Base-by-base conservation (phyloP, 805 yeast genomes). In the Metschnikowia santaceciliae region DNA sequence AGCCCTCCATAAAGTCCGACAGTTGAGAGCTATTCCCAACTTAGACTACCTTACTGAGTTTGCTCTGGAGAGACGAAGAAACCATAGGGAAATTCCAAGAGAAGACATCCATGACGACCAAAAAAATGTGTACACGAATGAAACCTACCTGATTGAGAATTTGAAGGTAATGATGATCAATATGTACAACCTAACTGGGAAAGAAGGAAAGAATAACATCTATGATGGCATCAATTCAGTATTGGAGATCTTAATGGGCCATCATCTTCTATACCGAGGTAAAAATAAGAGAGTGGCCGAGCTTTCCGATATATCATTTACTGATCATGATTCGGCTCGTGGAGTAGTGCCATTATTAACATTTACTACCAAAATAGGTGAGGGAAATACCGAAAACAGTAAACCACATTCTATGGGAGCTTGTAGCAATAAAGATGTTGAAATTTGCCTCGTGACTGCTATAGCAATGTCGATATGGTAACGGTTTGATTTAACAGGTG, bases 401-500 rank as follows among this genome's bases (percentile, higher is more conserved):
- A 42, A 42, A 19, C 36, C 26, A 11, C 22, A 32, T 17, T 17
- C 22, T 17, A 17, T 19, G 32, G 45, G 35, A 17, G 30, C 10
- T 26, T 42, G 45, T 11, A 51, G 54, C 20, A 19, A 36, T 36
- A 47, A 51, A 47, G 40, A 43, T 26, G 50, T 47, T 38, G 46
- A 44, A 22, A 13, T 39, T 3, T 51, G 54, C 20, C 23, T 51
- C n/a, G 45, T 47, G 33, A 36, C 50, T 14, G 43, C 54, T 7
- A 37, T 35, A n/a, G 46, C 51, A 8, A 42, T 51, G 37, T 47
- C 54, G 8, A 42, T 51, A 2, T 51, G 54, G 54, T 51, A 32
- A 22, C 37, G 54, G n/a, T 51, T 51, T 43, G 48, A 51, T 32
- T 51, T 47, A 17, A 32, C 20, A n/a, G 42, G 30, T 15, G 26